Conservation (phyloP, 78 protist genomes). For the Fonticula alba region DNA sequence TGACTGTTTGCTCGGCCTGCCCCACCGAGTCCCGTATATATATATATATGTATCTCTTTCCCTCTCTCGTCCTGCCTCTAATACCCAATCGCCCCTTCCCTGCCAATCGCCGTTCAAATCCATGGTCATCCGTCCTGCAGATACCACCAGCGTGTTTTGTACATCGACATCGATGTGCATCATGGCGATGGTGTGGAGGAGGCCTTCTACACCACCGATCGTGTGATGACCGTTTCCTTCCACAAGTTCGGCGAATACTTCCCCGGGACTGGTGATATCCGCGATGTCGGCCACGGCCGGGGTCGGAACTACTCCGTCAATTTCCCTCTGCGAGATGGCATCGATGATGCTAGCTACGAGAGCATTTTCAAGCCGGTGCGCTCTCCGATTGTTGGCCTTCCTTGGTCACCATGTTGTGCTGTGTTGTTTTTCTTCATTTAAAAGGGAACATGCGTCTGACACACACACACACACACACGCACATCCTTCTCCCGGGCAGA, state of each 20-base stretch:
- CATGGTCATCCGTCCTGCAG: neutral
- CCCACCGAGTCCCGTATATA: neutral
- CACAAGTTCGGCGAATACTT: conserved; percentile 92
- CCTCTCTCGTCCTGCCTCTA: too few species aligned
- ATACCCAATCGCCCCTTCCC: too few species aligned
- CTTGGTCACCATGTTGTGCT: neutral
- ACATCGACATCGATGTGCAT: conserved; percentile 96
- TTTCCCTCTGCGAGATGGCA: conserved; percentile 86
- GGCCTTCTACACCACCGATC: conserved; percentile 83
- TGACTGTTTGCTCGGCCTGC: neutral
- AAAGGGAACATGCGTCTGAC: too few species aligned
- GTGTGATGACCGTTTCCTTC: conserved; percentile 90
- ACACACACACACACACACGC: too few species aligned
- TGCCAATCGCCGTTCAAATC: neutral
- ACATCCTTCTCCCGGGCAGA: too few species aligned
- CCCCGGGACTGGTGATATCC: conserved; percentile 97
- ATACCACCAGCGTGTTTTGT: conserved; percentile 77
- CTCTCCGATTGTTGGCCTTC: too few species aligned
- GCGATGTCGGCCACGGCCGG: conserved; percentile 57
- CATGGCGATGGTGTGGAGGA: conserved; percentile 92
- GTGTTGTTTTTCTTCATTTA: neutral
- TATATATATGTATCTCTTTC: too few species aligned
- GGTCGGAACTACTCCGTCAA: conserved; percentile 78
- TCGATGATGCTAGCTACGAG: conserved; percentile 66
- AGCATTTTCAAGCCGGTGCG: conserved; percentile 75